Conservation (phyloP, 2,329 filamentous ascomycete species). For the Ascocoryne sarcoides region DNA sequence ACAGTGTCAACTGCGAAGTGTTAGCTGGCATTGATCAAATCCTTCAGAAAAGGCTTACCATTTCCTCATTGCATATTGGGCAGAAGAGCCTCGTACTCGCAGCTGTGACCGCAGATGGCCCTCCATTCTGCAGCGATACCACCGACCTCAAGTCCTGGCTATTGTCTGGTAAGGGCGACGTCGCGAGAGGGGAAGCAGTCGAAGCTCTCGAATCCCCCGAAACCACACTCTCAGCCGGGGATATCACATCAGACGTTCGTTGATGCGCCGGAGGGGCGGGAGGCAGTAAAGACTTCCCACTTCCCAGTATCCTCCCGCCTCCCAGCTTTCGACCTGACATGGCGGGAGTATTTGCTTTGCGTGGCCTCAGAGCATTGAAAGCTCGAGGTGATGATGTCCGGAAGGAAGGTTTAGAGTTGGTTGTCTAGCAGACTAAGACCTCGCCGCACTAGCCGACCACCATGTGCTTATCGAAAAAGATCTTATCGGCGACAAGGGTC, state of each 20-base stretch:
- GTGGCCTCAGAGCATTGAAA: conserved; percentile 17
- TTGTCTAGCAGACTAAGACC: conserved; percentile 3
- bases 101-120: conserved; percentile 40
- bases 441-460: conserved; percentile 4
- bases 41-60: conserved; percentile 49
- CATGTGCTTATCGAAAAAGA: conserved; percentile 7
- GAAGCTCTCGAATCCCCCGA: conserved; percentile 62
- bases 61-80: conserved; percentile 97
- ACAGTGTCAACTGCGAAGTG: conserved; percentile 64
- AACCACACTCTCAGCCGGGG: conserved; percentile 60
- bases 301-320: conserved; percentile 85
- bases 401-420: not conserved
- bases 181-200: conserved; percentile 39
- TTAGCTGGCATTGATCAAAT: conserved; percentile 13
- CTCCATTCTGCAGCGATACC: conserved; percentile 60
- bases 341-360: conserved; percentile 17
- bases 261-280: conserved; percentile 37
- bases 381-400: conserved; percentile 16
- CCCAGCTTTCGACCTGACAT: conserved; percentile 86
- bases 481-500: conserved; percentile 1
- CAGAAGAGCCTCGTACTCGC: conserved; percentile 68
- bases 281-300: conserved; percentile 72
- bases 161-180: conserved; percentile 60
- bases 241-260: conserved; percentile 34
- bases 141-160: conserved; percentile 73